phyloP scores from a whole-genome alignment of 1,284 basidiomycete genomes.

The Takashimella koratensis region DNA sequence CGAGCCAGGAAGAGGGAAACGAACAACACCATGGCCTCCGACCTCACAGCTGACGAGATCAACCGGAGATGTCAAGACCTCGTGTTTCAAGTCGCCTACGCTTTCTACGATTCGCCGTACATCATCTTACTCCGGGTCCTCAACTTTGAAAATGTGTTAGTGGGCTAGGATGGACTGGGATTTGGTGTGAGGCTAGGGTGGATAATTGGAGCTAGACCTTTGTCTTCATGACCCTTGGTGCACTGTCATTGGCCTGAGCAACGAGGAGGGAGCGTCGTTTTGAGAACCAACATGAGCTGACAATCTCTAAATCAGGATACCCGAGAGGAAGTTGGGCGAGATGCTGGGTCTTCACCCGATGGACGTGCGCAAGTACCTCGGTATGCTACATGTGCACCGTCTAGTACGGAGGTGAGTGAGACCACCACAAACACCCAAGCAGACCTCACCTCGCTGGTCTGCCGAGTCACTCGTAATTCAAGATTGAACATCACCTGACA shows the following conservation, averaged over 20 bases:
- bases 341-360: constrained; percentile 84
- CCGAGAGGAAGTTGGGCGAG: constrained; percentile 66
- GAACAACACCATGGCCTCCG: constrained; percentile 8
- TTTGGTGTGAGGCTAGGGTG: too few relatives aligned
- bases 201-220: background rate
- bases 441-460: background rate
- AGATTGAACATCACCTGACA: background rate
- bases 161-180: too few relatives aligned
- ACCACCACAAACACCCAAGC: background rate
- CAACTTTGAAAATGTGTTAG: constrained; percentile 86
- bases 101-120: constrained; percentile 91
- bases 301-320: constrained; percentile 16
- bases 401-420: constrained; percentile 73
- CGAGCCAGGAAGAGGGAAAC: too few relatives aligned
- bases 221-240: background rate
- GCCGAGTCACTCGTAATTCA: background rate
- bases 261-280: too few relatives aligned
- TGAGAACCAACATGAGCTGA: background rate
- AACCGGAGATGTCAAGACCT: constrained; percentile 51
- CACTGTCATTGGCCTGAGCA: too few relatives aligned
- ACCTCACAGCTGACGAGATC: constrained; percentile 36
- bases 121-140: constrained; percentile 91
- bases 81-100: constrained; percentile 85
- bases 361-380: constrained; percentile 88
- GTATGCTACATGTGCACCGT: constrained; percentile 76